These are phyloP conservation scores for Tolypocladium nubicola DNA, from an alignment of 2,329 filamentous ascomycete genomes.

Conservation along the genomic window DNA sequence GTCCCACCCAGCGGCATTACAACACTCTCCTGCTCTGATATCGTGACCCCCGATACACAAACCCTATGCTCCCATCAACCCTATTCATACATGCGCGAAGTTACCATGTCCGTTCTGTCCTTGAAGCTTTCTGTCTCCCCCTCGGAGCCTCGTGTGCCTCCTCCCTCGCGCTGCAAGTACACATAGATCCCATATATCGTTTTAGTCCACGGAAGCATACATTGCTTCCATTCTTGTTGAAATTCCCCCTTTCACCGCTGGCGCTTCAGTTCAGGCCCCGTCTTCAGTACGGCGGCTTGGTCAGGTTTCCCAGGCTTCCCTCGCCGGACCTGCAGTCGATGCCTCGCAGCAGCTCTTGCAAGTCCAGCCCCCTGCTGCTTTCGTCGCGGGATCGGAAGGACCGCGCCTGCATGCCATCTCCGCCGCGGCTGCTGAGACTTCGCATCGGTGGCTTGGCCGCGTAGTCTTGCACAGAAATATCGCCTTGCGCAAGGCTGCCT, in stretches of 20 bases:
- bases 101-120: background rate
- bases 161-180: background rate
- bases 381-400: constrained; percentile 22
- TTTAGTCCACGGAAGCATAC: background rate
- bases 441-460: constrained; percentile 21
- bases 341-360: constrained; percentile 37
- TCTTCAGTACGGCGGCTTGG: constrained; percentile 37
- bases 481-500: constrained; percentile 13
- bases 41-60: background rate
- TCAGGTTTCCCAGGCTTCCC: constrained; percentile 32
- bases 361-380: constrained; percentile 27
- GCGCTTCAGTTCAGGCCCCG: background rate
- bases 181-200: background rate
- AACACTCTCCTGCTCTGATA: background rate
- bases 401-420: constrained; percentile 24
- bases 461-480: constrained; percentile 25
- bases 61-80: no score
- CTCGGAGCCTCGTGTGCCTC: background rate
- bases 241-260: background rate
- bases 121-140: background rate
- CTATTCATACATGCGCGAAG: background rate
- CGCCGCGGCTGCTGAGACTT: constrained; percentile 30
- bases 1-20: background rate
- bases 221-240: background rate
- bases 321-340: constrained; percentile 39